Conservation (phyloP, 2,329 filamentous ascomycete genomes). For the Colletotrichum viniferum region DNA sequence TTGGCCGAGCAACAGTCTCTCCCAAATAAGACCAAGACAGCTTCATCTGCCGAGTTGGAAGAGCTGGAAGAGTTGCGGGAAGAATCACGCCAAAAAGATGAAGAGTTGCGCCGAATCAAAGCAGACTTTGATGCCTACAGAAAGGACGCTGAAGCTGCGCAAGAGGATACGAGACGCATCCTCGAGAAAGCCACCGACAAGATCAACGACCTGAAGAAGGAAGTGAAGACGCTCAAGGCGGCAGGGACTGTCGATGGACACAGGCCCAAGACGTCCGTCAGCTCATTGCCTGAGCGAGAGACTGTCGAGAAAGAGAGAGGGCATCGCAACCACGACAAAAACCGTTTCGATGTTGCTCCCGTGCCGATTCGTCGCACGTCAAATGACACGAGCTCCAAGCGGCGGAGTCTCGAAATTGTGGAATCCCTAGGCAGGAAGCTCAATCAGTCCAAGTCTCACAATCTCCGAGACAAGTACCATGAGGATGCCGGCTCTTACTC, state of each 20-base stretch:
- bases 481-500: constrained; percentile 28
- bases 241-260: constrained; percentile 19
- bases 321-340: background rate
- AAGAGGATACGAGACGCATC: constrained; percentile 60
- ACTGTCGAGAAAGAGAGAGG: background rate
- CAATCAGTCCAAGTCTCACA: constrained; percentile 26
- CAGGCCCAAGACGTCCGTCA: background rate
- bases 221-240: constrained; percentile 50
- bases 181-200: constrained; percentile 61
- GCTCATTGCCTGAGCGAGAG: background rate
- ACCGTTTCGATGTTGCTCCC: background rate
- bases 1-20: constrained; percentile 25
- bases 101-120: constrained; percentile 52
- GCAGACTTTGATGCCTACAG: constrained; percentile 59
- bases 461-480: constrained; percentile 38
- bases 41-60: constrained; percentile 19
- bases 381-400: background rate
- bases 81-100: constrained; percentile 49
- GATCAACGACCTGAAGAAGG: constrained; percentile 60
- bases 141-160: constrained; percentile 55
- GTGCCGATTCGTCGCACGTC: constrained; percentile 16
- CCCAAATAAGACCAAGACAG: background rate
- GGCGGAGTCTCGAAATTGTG: constrained; percentile 31
- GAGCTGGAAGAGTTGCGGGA: constrained; percentile 37
- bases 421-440: constrained; percentile 22